Evolutionary conservation across 108 stramenopile genomes (phyloP), one percentile per base, ranked within the genome.

Genomic region (Pinguiococcus pyrenoidosus): DNA sequence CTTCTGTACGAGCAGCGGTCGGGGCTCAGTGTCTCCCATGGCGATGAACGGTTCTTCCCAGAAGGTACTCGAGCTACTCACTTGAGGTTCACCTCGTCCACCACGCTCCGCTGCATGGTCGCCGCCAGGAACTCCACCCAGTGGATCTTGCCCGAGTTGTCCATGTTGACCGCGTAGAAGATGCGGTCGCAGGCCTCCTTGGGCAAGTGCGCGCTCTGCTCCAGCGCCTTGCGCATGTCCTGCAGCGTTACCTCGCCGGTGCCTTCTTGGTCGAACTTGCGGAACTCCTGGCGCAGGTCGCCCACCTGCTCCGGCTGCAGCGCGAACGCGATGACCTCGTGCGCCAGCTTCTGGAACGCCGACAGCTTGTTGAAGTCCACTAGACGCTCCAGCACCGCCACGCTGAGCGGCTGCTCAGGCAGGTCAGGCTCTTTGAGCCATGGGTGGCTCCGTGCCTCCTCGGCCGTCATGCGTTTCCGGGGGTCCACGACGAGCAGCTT

Each of bases 401-500:
- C 10, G 27, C 37, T 29, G 5, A 60, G 56, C 12, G 30, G 20
- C 40, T 54, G 51, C 18, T 49, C 51, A 23, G 5, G 5, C 5
- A 27, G 55, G 27, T 59, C 57, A 2, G 54, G 27, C 54, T 16
- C 57, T 13, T 27, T 14, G 6, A 75, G 46, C 74, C 68, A 68
- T 6, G 57, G 40, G 28, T 73, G 62, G 3, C 35, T 26, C 24
- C 52, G 58, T 10, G 66, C 68, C 59, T 49, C 51, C 22, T 22
- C 5, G 2, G 66, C 68, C 4, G 56, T 64, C 29, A 35, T 28
- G 36, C 68, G 57, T 26, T 35, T 26, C 20, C 12, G 20, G 13
- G 62, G 51, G 53, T 66, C 68, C 41, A 54, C 61, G 42, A 46
- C 51, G 20, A 72, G 52, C 14, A 63, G 59, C 26, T 47, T 44